phyloP scores from a whole-genome alignment of 441 rosid genomes.

The Hura crepitans region DNA sequence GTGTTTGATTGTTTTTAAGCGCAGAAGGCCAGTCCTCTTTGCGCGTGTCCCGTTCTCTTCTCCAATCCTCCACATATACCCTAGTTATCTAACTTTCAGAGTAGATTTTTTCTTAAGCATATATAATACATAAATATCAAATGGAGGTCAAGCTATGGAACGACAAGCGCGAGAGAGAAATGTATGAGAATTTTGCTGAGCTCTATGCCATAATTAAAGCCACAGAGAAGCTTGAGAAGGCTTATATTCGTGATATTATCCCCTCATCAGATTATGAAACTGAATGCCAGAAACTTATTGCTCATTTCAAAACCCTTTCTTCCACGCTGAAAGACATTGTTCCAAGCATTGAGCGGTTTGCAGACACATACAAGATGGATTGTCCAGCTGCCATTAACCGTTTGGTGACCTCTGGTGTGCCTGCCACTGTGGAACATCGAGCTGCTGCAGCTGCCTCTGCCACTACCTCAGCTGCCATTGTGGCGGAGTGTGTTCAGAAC shows the following conservation, averaged over 20 bases:
- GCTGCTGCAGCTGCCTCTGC: conserved; percentile 53
- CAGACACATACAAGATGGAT: conserved; percentile 91
- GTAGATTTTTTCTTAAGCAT: conserved; percentile 11
- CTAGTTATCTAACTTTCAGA: conserved; percentile 17
- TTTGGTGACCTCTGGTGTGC: conserved; percentile 82
- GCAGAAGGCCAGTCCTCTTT: conserved; percentile 48
- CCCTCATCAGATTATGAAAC: conserved; percentile 70
- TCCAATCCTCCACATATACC: conserved; percentile 57
- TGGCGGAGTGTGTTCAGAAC: conserved; percentile 90
- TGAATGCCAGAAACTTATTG: conserved; percentile 86
- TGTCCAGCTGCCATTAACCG: conserved; percentile 89
- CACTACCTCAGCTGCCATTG: conserved; percentile 71
- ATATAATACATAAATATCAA: conserved; percentile 18
- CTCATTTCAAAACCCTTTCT: conserved; percentile 82
- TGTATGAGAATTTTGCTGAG: conserved; percentile 93
- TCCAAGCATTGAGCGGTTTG: conserved; percentile 85
- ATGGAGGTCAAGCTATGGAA: conserved; percentile 98
- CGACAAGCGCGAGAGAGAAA: conserved; percentile 95
- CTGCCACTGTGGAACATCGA: conserved; percentile 90
- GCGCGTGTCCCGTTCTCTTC: conserved; percentile 99
- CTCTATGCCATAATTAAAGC: conserved; percentile 91
- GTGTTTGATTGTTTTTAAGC: conserved; percentile 27
- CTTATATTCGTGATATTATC: conserved; percentile 71
- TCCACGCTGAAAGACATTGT: conserved; percentile 71
- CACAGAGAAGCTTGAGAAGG: conserved; percentile 93